Evolutionary conservation across 1,139 yeast species (phyloP), one percentile per base, ranked within the genome.

Genomic region (Pichia sp.): DNA sequence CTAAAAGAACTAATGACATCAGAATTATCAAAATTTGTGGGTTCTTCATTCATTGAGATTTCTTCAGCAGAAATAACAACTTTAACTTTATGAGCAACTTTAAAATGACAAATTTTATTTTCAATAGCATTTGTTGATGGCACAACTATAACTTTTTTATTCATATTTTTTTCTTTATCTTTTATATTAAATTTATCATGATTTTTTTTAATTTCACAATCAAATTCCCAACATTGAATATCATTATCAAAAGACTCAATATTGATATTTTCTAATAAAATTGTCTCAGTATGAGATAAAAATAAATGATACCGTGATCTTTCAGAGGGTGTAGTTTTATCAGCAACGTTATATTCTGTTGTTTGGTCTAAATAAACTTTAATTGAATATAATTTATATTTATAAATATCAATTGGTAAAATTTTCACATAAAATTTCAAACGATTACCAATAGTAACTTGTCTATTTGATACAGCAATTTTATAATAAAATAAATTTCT

Each of bases 401-500:
- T 37, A 2, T 36, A 30, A 7, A 26, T 26, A 6, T 47, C 12
- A 8, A 60, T 49, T 2, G 65, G 65, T 16, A 55, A 32, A 5
- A 60, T 24, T 37, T 54, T 56, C 12, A 58, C 42, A 4, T 42
- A 40, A n/a, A 56, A 37, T 10, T 39, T 40, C 3, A 58, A 30
- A 7, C 30, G n/a, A 16, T 49, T 47, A 10, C 54, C 57, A 6
- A 60, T 42, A 8, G 47, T 43, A 8, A 56, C 27, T 6, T 46
- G 41, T 39, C 54, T 53, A 39, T 49, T 50, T 12, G 50, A 45
- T 8, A 59, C 37, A 1, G 45, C 10, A 29, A 60, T 41, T 40
- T 55, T 50, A 46, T 60, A 61, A n/a, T 47, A 49, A 11, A 56
- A 41, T 35, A 61, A 39, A 31, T 59, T 45, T 50, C 65, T 52